Base-by-base conservation (phyloP, 352 stramenopile genomes). In the Halophytophthora batemanensis region DNA sequence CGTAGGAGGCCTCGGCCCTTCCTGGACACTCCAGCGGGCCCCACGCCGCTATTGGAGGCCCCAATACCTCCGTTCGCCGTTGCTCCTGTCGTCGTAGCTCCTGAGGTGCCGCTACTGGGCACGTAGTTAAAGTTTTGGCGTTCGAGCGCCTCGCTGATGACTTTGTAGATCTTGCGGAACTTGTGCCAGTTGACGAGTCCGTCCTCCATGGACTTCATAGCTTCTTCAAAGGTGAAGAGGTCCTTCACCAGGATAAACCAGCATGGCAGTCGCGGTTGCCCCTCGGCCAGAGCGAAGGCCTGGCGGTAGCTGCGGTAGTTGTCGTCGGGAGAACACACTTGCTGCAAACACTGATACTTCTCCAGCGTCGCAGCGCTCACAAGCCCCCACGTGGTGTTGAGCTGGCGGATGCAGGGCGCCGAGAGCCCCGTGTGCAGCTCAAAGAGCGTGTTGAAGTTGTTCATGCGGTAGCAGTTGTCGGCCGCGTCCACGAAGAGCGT, bases 401-500 rank as follows among this genome's bases (percentile, higher is more conserved):
- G 73, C 51, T 93, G 82, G 1, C 83, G 76, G 48, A 93, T 86
- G 43, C 81, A 93, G 8, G 85, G 85, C 23, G 82, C 81, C 3
- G 77, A 90, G 2, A 95, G 58, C 6, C 82, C 85, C 19, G 78
- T 92, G 14, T 74, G 77, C 47, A 95, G 67, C 63, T 93, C 82
- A 41, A 93, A 93, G 10, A 92, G 56, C n/a, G 82, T 87, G 59
- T 95, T 93, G 48, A 95, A 95, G 67, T 92, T 95, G 68, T 92
- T 90, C 65, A 95, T 77, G 45, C 87, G 80, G 47, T 87, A 77
- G 57, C 85, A 93, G 21, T 83, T 79, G 36, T 93, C 81, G 0
- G 78, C 85, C 17, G 75, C 77, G 45, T 95, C 85, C 38, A 95
- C 90, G 49, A 95, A 95, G 11, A 92, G 66, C 46, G 76, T 75